A percentile compares a stretch with the other conserved stretches of the same genome.
phyloP scores from a whole-genome alignment of 768 basidiomycete species.

The Tremella yokohamensis region DNA sequence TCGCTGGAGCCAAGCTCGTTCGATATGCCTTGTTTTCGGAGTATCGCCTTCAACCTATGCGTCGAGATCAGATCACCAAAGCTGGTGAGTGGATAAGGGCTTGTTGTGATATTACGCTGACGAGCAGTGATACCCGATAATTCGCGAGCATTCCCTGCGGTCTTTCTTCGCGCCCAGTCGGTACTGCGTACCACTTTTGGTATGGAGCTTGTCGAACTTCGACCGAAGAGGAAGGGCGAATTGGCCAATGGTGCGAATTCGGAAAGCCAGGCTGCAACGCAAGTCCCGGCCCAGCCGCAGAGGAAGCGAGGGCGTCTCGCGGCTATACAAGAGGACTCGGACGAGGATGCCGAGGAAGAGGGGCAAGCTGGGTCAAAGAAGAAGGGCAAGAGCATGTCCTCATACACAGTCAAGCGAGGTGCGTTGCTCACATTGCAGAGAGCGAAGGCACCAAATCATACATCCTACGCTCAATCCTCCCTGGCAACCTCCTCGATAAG shows the following conservation, averaged over 20 bases:
- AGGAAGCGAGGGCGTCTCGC: constrained; percentile 14
- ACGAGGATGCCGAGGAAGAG: constrained; percentile 51
- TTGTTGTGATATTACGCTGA: neutral
- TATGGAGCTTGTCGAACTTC: constrained; percentile 78
- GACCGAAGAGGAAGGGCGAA: constrained; percentile 35
- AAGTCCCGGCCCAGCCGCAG: constrained; percentile 1
- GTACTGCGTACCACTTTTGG: constrained; percentile 67
- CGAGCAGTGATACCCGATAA: constrained; percentile 56
- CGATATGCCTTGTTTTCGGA: constrained; percentile 79
- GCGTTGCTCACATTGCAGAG: neutral
- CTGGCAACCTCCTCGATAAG: constrained; percentile 58
- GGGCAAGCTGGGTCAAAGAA: constrained; percentile 61
- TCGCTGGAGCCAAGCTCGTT: constrained; percentile 66
- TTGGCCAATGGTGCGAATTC: constrained; percentile 1
- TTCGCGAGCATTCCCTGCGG: constrained; percentile 62
- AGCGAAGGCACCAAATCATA: constrained; percentile 68
- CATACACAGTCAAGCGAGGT: neutral
- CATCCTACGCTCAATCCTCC: constrained; percentile 72
- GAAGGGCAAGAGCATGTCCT: constrained; percentile 56
- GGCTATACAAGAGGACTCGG: constrained; percentile 60
- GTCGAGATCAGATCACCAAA: constrained; percentile 80
- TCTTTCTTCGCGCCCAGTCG: constrained; percentile 64
- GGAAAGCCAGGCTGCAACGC: neutral
- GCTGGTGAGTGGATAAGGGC: constrained; percentile 60
- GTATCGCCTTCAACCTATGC: constrained; percentile 63